Conservation (phyloP, 2,329 filamentous ascomycete species). For the Ceratocystis cubensis region DNA sequence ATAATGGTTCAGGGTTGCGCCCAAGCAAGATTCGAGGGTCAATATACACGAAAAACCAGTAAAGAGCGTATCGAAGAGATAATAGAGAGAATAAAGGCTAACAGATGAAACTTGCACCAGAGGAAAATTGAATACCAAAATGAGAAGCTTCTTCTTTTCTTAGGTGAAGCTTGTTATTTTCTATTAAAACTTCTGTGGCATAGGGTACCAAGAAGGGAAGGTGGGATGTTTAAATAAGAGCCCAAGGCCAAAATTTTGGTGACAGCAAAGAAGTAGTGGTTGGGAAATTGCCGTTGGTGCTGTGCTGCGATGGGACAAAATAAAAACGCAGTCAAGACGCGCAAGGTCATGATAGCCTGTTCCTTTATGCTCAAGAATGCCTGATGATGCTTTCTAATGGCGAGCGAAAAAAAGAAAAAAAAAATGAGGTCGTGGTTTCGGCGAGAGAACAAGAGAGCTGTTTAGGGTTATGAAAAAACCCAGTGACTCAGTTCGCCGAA, state of each 20-base stretch:
- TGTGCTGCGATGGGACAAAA: background rate
- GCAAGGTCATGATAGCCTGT: background rate
- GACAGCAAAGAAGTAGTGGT: background rate
- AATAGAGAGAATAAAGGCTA: background rate
- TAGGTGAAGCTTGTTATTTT: background rate
- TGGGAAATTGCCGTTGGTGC: background rate
- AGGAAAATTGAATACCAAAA: background rate
- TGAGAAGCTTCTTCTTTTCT: background rate
- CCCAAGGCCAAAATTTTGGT: conserved; percentile 8
- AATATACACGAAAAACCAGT: background rate
- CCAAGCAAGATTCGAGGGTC: background rate
- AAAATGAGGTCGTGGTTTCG: background rate
- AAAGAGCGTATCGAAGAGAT: background rate
- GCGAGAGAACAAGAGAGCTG: background rate
- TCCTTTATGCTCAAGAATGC: background rate
- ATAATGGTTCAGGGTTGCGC: background rate
- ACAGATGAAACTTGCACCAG: background rate
- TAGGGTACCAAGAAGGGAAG: conserved; percentile 9
- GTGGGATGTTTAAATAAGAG: conserved; percentile 12
- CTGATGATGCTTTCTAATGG: background rate
- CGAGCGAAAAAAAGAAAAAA: background rate
- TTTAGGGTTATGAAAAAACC: conserved; percentile 15
- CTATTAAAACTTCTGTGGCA: background rate
- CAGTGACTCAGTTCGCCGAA: conserved; percentile 18
- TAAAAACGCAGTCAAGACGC: background rate